These are phyloP conservation scores for Podila horticola DNA, from an alignment of 192 early-diverging fungal species.

Conservation along the genomic window DNA sequence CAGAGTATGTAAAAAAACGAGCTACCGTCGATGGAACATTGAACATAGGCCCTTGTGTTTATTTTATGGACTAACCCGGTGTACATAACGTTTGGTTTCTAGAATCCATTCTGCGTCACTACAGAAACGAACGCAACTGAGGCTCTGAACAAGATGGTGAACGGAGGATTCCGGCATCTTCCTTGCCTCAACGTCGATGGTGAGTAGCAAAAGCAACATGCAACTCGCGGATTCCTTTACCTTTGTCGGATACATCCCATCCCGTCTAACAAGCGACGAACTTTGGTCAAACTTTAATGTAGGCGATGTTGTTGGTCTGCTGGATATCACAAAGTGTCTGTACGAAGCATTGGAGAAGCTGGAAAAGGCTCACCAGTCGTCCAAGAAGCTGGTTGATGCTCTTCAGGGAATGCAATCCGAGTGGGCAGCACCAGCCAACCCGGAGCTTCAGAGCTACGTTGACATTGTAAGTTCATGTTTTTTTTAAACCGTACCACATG, in stretches of 20 bases:
- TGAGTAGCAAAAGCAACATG: conserved; percentile 2
- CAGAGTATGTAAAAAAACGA: conserved; percentile 14
- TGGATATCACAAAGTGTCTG: conserved; percentile 87
- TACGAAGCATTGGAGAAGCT: conserved; percentile 85
- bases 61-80: background rate
- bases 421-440: conserved; percentile 68
- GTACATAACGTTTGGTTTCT: background rate
- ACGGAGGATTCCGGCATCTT: conserved; percentile 81
- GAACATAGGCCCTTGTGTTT: background rate
- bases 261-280: background rate
- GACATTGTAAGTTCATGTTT: conserved; percentile 54
- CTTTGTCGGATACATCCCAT: background rate
- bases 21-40: too few species aligned
- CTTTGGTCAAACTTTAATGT: background rate
- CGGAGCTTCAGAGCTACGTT: conserved; percentile 69
- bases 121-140: conserved; percentile 79
- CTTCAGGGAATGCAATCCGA: conserved; percentile 83
- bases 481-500: background rate
- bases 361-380: conserved; percentile 82
- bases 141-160: conserved; percentile 83
- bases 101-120: conserved; percentile 83
- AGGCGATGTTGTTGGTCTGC: conserved; percentile 83
- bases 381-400: conserved; percentile 80
- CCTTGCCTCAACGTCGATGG: conserved; percentile 44
- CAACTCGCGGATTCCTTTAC: background rate